These are phyloP conservation scores for Malus hybrid DNA, from an alignment of 331 rosid species.

Conservation along the genomic window DNA sequence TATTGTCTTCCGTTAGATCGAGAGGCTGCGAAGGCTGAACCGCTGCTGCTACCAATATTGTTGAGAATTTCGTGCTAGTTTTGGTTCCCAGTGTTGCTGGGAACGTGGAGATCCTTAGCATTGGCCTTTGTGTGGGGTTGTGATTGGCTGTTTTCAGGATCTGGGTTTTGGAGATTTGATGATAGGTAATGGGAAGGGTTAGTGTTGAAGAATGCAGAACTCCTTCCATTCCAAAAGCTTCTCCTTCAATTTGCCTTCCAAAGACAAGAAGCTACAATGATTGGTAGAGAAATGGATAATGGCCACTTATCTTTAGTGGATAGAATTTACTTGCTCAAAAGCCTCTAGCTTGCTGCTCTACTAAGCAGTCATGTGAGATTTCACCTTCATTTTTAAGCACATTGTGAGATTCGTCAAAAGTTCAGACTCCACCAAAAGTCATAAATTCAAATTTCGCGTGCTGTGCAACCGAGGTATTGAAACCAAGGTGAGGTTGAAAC, in stretches of 20 bases:
- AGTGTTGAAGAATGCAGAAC: not conserved
- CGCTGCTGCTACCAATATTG: conserved; percentile 24
- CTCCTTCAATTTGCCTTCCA: not conserved
- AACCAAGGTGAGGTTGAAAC: not conserved
- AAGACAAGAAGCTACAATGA: not conserved
- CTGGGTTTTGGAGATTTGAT: not conserved
- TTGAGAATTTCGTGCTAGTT: conserved; percentile 9
- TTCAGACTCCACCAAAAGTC: not conserved
- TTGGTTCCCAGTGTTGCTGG: not conserved
- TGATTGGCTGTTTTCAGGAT: not conserved
- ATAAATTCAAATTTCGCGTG: not conserved
- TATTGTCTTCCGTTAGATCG: conserved; percentile 72
- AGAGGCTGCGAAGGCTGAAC: conserved; percentile 46
- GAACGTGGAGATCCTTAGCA: not conserved
- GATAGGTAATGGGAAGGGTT: not conserved
- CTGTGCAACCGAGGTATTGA: not conserved
- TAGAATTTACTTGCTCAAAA: not conserved
- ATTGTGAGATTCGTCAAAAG: not conserved
- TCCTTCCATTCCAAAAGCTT: not conserved
- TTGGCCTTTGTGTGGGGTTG: not conserved
- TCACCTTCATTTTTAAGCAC: not conserved
- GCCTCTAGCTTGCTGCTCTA: not conserved
- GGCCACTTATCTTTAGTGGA: not conserved
- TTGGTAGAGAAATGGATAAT: not conserved
- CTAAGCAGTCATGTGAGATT: not conserved